phyloP scores from a whole-genome alignment of 768 basidiomycete genomes.

The Boletus rufocinnamomeus region DNA sequence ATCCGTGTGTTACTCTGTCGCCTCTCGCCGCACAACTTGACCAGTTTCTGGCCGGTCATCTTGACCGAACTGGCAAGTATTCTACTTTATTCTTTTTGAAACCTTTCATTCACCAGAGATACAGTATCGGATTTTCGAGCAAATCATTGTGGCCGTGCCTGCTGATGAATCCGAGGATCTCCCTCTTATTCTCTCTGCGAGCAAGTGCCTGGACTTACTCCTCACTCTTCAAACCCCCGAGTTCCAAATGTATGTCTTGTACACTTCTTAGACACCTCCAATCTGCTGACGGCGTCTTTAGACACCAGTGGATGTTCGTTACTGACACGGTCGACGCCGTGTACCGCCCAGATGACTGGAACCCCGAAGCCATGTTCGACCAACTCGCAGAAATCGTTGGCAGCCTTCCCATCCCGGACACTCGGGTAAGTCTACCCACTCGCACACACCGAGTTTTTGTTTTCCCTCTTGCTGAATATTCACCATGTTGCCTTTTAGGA shows the following conservation, averaged over 20 bases:
- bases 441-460: neutral
- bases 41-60: slow-evolving; percentile 96
- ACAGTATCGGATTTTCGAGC: slow-evolving; percentile 90
- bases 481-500: slow-evolving; percentile 20
- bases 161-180: slow-evolving; percentile 85
- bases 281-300: slow-evolving; percentile 31
- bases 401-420: slow-evolving; percentile 56
- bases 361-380: slow-evolving; percentile 88
- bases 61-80: slow-evolving; percentile 81
- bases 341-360: slow-evolving; percentile 81
- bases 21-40: slow-evolving; percentile 85
- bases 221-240: slow-evolving; percentile 93
- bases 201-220: slow-evolving; percentile 93
- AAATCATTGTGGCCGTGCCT: slow-evolving; percentile 67
- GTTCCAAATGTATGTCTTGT: slow-evolving; percentile 81
- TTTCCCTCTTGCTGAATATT: neutral
- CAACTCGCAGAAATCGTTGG: slow-evolving; percentile 81
- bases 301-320: slow-evolving; percentile 98
- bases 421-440: slow-evolving; percentile 19
- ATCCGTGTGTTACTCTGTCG: slow-evolving; percentile 90
- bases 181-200: slow-evolving; percentile 79
- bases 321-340: slow-evolving; percentile 97
- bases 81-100: neutral
- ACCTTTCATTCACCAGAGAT: neutral
- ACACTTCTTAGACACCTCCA: neutral